Evolutionary conservation across 2,329 filamentous ascomycete species (phyloP).

Genomic region (Rhinocladiella similis): DNA sequence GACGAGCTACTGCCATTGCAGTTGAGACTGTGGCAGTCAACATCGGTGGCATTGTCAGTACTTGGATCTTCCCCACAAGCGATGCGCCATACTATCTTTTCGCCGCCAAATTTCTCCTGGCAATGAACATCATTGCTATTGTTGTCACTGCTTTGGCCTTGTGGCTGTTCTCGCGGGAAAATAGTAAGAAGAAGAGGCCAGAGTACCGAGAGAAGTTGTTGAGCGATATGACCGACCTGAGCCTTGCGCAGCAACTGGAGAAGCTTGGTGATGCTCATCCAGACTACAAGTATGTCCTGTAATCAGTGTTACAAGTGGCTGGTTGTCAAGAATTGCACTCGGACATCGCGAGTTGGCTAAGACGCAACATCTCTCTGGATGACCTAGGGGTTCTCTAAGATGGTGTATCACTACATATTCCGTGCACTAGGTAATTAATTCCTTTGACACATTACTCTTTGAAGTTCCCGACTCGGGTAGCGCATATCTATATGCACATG

Average conservation of each 20-base stretch:
- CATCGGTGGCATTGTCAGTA: conserved; percentile 52
- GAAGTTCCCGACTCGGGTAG: too few species aligned
- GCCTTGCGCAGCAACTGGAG: conserved; percentile 33
- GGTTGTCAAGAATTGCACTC: too few species aligned
- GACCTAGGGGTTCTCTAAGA: too few species aligned
- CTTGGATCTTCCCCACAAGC: conserved; percentile 47
- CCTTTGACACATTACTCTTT: too few species aligned
- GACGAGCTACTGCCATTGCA: conserved; percentile 34
- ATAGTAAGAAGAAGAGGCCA: background rate
- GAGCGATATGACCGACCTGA: background rate
- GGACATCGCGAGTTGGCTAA: too few species aligned
- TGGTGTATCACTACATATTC: too few species aligned
- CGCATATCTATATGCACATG: too few species aligned
- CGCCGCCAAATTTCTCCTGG: background rate
- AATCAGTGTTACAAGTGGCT: too few species aligned
- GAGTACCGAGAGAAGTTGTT: background rate
- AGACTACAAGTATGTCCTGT: background rate
- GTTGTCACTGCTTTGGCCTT: background rate
- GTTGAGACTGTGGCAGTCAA: conserved; percentile 34
- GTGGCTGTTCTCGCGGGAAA: background rate
- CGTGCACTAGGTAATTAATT: too few species aligned
- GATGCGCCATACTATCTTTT: conserved; percentile 56
- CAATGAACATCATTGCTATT: background rate
- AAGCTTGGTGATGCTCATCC: conserved; percentile 1
- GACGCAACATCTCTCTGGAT: too few species aligned